Evolutionary conservation across 106 monocot species (phyloP).

Genomic region (Acorus gramineus): DNA sequence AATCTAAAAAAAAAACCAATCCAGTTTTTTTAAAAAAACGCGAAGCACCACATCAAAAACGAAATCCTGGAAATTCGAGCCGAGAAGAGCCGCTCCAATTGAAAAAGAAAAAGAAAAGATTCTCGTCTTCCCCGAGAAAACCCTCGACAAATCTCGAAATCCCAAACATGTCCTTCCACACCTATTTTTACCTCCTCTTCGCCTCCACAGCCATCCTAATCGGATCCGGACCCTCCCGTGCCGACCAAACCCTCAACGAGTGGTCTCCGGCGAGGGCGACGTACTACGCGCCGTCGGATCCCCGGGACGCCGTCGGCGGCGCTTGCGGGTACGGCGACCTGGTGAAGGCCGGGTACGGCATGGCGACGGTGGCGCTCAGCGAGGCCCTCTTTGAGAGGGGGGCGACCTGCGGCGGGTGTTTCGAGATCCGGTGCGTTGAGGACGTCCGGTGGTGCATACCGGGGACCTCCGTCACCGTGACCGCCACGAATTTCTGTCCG

Average conservation of each 20-base stretch:
- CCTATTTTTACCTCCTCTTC: neutral
- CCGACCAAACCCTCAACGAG: no score
- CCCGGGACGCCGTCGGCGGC: constrained; percentile 35
- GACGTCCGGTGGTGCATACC: constrained; percentile 83
- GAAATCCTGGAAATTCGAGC: no score
- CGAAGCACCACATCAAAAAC: no score
- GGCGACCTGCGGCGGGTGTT: constrained; percentile 78
- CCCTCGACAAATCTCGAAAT: constrained; percentile 28
- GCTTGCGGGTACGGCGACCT: constrained; percentile 96
- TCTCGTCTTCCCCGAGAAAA: constrained; percentile 31
- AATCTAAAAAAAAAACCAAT: no score
- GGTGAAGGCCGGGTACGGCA: constrained; percentile 64
- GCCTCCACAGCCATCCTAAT: no score
- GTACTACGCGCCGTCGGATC: neutral
- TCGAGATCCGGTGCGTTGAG: constrained; percentile 83
- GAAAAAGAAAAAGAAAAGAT: no score
- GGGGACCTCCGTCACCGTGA: constrained; percentile 78
- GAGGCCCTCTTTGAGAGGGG: constrained; percentile 65
- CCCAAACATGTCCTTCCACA: neutral
- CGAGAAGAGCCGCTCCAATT: no score
- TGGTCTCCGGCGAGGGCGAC: no score
- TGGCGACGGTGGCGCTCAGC: constrained; percentile 81
- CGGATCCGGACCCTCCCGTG: no score
- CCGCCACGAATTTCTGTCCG: constrained; percentile 88
- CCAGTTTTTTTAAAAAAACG: no score